phyloP scores from a whole-genome alignment of 371 early-diverging fungal species.

The Apophysomyces elegans region DNA sequence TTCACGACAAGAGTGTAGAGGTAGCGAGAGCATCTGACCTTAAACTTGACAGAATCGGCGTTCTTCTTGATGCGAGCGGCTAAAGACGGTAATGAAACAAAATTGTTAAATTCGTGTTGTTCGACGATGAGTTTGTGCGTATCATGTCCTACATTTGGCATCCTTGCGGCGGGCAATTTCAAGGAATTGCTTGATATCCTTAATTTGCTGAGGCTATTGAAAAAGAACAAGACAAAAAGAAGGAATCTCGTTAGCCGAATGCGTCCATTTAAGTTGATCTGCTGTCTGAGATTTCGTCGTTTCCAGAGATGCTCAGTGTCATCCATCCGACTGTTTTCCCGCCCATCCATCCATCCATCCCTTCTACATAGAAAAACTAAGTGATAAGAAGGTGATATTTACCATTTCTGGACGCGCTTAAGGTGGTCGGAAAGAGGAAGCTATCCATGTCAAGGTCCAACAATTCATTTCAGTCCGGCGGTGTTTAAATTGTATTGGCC shows the following conservation, averaged over 20 bases:
- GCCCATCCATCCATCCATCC: slow-evolving; percentile 31
- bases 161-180: slow-evolving; percentile 96
- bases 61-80: slow-evolving; percentile 97
- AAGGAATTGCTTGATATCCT: slow-evolving; percentile 98
- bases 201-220: slow-evolving; percentile 93
- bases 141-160: slow-evolving; percentile 74
- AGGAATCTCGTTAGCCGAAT: not conserved
- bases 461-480: slow-evolving; percentile 1
- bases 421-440: slow-evolving; percentile 11
- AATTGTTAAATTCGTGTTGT: no score
- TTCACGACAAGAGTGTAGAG: slow-evolving; percentile 97
- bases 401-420: slow-evolving; percentile 12
- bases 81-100: slow-evolving; percentile 19
- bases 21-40: slow-evolving; percentile 97
- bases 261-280: not conserved
- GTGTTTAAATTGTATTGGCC: not conserved
- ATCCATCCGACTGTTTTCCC: not conserved
- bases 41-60: slow-evolving; percentile 95
- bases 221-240: not conserved
- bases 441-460: not conserved
- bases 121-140: no score
- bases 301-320: not conserved
- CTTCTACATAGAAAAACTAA: not conserved
- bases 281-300: not conserved
- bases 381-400: not conserved